phyloP scores from a whole-genome alignment of 768 basidiomycete species.

The Leucocoprinus leucothites region DNA sequence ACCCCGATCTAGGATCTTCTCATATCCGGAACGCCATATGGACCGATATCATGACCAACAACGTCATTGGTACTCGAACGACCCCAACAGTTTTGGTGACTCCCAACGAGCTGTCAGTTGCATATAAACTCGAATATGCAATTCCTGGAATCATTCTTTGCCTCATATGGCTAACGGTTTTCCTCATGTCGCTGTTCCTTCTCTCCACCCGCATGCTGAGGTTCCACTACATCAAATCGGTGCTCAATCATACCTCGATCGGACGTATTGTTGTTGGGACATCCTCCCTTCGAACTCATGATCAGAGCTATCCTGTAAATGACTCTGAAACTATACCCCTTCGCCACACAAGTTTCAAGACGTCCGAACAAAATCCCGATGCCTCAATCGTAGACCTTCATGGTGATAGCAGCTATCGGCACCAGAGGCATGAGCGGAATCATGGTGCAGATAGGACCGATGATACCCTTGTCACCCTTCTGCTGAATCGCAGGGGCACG shows the following conservation, averaged over 20 bases:
- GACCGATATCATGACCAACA: slow-evolving; percentile 8
- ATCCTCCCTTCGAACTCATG: slow-evolving; percentile 3
- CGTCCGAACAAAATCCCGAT: too few relatives aligned
- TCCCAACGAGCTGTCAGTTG: neutral
- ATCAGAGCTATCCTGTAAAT: too few relatives aligned
- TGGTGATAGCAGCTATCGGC: too few relatives aligned
- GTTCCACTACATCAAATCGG: neutral
- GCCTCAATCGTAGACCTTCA: too few relatives aligned
- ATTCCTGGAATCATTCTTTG: slow-evolving; percentile 8
- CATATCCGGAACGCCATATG: slow-evolving; percentile 8
- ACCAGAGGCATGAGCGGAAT: too few relatives aligned
- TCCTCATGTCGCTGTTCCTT: neutral
- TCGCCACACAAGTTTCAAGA: too few relatives aligned
- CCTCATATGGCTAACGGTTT: slow-evolving; percentile 1
- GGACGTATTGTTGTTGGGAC: slow-evolving; percentile 8
- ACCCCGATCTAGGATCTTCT: neutral
- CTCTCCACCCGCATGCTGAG: slow-evolving; percentile 5
- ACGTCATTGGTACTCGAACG: neutral
- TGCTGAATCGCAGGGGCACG: too few relatives aligned
- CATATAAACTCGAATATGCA: slow-evolving; percentile 4
- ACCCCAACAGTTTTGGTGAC: neutral
- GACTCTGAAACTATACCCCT: too few relatives aligned
- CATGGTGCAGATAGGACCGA: too few relatives aligned
- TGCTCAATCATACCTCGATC: slow-evolving; percentile 3
- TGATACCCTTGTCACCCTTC: too few relatives aligned